These are phyloP conservation scores for Geoglossum cookeanum DNA, from an alignment of 2,329 filamentous ascomycete genomes.

Conservation along the genomic window DNA sequence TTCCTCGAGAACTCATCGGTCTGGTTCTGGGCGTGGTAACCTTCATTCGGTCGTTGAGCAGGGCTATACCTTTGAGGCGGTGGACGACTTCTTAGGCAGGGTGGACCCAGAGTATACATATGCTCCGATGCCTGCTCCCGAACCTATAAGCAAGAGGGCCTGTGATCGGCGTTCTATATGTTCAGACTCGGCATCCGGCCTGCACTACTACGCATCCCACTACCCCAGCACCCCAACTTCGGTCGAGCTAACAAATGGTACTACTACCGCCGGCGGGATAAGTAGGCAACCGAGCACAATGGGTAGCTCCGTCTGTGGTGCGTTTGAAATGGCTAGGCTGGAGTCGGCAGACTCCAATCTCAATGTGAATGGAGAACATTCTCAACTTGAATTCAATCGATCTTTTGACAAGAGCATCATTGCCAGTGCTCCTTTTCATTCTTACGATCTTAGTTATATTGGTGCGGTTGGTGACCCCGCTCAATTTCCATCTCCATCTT, in stretches of 20 bases:
- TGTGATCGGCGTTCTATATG: background rate
- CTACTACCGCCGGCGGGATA: conserved; percentile 23
- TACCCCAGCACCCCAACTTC: conserved; percentile 16
- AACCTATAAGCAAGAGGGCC: background rate
- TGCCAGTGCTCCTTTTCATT: background rate
- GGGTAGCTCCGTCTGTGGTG: conserved; percentile 21
- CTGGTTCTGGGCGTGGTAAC: background rate
- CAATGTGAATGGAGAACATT: conserved; percentile 17
- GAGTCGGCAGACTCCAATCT: conserved; percentile 21
- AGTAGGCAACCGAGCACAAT: conserved; percentile 25
- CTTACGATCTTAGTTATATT: background rate
- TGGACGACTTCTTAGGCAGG: background rate
- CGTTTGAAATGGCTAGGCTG: conserved; percentile 25
- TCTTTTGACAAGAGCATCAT: background rate
- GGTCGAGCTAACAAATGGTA: conserved; percentile 19
- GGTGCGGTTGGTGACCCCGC: background rate
- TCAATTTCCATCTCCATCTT: background rate
- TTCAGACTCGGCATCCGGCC: background rate
- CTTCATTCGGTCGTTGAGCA: background rate
- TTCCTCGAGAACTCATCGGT: background rate
- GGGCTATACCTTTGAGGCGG: background rate
- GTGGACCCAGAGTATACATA: background rate
- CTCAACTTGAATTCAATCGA: background rate
- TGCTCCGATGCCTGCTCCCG: conserved; percentile 15
- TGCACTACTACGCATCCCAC: background rate